These are phyloP conservation scores for Grosmannia clavigera DNA, from an alignment of 2,329 filamentous ascomycete species.

Conservation along the genomic window DNA sequence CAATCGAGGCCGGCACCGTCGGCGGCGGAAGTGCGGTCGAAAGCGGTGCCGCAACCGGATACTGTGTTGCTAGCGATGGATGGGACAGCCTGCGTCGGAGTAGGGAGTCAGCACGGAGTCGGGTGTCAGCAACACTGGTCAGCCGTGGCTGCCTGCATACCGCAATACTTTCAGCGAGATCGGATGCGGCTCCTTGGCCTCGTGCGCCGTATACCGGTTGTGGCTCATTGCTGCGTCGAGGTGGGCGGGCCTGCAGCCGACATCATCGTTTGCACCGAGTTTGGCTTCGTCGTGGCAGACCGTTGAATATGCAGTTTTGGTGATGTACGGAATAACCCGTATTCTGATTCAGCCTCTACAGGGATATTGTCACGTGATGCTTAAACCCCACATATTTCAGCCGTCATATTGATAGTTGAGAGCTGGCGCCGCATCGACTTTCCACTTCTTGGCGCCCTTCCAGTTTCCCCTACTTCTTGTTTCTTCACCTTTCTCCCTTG, in stretches of 20 bases:
- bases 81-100: conserved; percentile 50
- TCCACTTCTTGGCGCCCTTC: too few species aligned
- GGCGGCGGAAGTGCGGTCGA: conserved; percentile 31
- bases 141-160: conserved; percentile 24
- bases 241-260: background rate
- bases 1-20: conserved; percentile 54
- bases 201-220: conserved; percentile 43
- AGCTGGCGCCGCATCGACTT: background rate
- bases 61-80: conserved; percentile 61
- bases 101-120: background rate
- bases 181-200: conserved; percentile 63
- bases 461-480: background rate
- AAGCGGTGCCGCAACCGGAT: conserved; percentile 41
- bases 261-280: background rate
- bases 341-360: too few species aligned
- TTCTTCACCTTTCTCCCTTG: background rate
- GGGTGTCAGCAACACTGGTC: background rate
- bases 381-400: too few species aligned
- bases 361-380: too few species aligned
- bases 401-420: background rate
- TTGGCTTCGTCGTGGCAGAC: too few species aligned
- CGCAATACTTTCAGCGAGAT: conserved; percentile 67
- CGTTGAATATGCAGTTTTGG: background rate
- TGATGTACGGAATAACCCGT: background rate
- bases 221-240: conserved; percentile 40